Evolutionary conservation across 257 asterid genomes (phyloP).

Genomic region (Eustoma russellianum): DNA sequence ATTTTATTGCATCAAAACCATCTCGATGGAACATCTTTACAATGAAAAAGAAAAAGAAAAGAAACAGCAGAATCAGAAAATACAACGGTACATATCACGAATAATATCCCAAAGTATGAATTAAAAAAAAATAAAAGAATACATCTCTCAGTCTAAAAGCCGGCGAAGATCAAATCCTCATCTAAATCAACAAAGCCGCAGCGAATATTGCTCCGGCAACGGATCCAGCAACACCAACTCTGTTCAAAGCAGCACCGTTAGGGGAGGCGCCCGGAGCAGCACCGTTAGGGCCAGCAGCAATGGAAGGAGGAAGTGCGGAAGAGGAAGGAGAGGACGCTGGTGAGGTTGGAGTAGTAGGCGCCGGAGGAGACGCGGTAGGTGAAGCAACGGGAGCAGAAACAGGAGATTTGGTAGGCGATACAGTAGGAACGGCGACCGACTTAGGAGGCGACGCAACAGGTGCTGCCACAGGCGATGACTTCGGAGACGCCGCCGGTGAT

Average conservation of each 20-base stretch:
- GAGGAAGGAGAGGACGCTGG: conserved; percentile 15
- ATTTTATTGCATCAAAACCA: too few relatives aligned
- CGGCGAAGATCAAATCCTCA: background rate
- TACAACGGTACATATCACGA: too few relatives aligned
- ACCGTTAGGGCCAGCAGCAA: conserved; percentile 18
- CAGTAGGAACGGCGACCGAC: conserved; percentile 10
- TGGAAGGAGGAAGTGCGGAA: conserved; percentile 21
- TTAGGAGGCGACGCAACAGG: conserved; percentile 18
- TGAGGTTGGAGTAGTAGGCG: conserved; percentile 15
- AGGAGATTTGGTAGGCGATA: conserved; percentile 24
- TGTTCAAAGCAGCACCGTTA: conserved; percentile 31
- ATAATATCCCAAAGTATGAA: conserved; percentile 1
- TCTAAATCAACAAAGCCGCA: conserved; percentile 30
- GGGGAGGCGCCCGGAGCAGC: conserved; percentile 12
- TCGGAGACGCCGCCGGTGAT: conserved; percentile 42
- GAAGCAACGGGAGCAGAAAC: conserved; percentile 18
- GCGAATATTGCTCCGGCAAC: conserved; percentile 29
- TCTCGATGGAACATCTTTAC: too few relatives aligned
- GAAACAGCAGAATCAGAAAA: too few relatives aligned
- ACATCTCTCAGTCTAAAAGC: too few relatives aligned
- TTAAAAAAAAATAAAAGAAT: background rate
- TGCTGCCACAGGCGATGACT: conserved; percentile 28
- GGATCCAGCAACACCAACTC: conserved; percentile 46
- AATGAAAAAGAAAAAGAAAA: background rate
- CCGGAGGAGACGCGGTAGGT: conserved; percentile 14